Evolutionary conservation across 1,284 basidiomycete genomes (phyloP), one percentile per base, ranked within the genome.

Genomic region (Cerrena zonata): DNA sequence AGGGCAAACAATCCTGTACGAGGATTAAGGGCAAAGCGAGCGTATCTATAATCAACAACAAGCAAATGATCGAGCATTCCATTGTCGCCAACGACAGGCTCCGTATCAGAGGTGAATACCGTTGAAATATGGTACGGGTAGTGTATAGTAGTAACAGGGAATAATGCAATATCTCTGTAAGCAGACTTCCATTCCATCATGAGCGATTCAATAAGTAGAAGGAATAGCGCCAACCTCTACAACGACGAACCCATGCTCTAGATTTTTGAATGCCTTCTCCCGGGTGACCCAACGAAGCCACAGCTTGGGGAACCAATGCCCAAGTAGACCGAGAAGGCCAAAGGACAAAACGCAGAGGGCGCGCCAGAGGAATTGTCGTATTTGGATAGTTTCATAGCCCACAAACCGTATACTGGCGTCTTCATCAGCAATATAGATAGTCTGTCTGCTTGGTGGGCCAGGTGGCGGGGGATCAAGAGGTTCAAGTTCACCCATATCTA

Each of bases 301-400:
- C 38, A 94, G 61, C 3, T 77, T 80, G 45, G 96, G 95, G 58
- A 96, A 84, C 96, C 96, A 99, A 60, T 94, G 84, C 1, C 93
- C 93, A 3, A 96, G 67, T 13, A 99, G 77, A 7, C 82, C 87
- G 27, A 98, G 71, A 5, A 84, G 68, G 2, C 96, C 96, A 10
- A 89, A 69, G 1, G 86, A 82, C 13, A 89, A 51, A 5, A 91
- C 60, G 61, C 89, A 93, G 5, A 79, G 79, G 19, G 78, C 49
- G 58, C 80, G 76, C 93, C 94, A 99, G 3, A 87, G 55, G 63
- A 76, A 72, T 46, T 80, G 76, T 47, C 86, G 81, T 74, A 81
- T 81, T 5, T 62, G 62, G 40, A 89, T 73, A 4, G 81, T 79
- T 59, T 89, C 84, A 63, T 93, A 95, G n/a, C 94, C 94, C 15